Percentiles rank a stretch among this genome's conserved stretches.
Evolutionary conservation across 139 green algal species (phyloP).

Genomic region (Volvox africanus): DNA sequence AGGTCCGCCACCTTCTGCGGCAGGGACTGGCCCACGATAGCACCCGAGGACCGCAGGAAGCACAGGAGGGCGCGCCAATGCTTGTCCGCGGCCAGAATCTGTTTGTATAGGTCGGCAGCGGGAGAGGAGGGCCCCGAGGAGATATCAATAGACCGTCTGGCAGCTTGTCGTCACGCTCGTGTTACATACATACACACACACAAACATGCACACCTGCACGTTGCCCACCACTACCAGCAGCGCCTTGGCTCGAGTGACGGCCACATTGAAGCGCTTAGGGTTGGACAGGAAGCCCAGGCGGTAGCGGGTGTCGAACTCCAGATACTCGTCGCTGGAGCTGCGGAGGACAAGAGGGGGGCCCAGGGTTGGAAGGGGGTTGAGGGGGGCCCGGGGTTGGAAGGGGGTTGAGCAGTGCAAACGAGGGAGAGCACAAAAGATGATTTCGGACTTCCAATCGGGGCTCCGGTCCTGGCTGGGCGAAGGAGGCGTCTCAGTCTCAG

Average conservation of each 20-base stretch:
- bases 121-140: neutral
- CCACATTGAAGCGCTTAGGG: constrained; percentile 94
- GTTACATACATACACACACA: neutral
- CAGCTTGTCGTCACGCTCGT: neutral
- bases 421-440: neutral
- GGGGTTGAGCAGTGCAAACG: neutral
- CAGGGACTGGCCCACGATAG: constrained; percentile 23
- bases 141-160: no score
- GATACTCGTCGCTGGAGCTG: constrained; percentile 15
- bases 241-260: constrained; percentile 87
- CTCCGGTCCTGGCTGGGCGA: no score
- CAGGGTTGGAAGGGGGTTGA: neutral
- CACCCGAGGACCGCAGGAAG: neutral
- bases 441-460: no score
- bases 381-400: neutral
- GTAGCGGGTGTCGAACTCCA: constrained; percentile 44
- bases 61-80: constrained; percentile 46
- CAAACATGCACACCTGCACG: constrained; percentile 31
- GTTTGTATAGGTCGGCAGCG: neutral
- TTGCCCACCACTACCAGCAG: constrained; percentile 67
- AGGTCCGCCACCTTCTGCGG: neutral
- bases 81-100: constrained; percentile 46
- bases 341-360: neutral
- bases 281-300: constrained; percentile 83
- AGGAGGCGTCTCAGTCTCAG: no score